These are phyloP conservation scores for Leishmania major DNA, from an alignment of 208 protist genomes.

Conservation along the genomic window DNA sequence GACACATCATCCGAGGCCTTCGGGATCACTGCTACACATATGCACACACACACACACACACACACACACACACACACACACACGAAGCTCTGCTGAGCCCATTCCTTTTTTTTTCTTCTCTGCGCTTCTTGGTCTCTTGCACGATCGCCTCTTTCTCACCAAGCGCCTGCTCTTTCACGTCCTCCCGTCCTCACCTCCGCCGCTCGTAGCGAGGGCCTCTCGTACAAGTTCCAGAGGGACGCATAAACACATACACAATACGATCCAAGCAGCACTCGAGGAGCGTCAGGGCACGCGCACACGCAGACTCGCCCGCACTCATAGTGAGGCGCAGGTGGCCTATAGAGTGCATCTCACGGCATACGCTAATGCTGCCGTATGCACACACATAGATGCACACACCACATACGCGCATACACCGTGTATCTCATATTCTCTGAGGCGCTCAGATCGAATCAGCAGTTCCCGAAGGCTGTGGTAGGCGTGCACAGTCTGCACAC, in stretches of 20 bases:
- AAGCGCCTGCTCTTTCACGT: not conserved
- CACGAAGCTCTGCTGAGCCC: not conserved
- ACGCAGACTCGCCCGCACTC: not conserved
- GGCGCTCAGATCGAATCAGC: not conserved
- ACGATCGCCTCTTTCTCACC: not conserved
- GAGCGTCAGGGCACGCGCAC: not conserved
- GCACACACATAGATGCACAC: conserved; percentile 9
- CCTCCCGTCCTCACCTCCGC: too few species aligned
- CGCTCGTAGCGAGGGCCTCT: not conserved
- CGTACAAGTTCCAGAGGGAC: not conserved
- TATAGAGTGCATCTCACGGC: not conserved
- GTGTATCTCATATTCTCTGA: not conserved
- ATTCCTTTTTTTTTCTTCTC: not conserved
- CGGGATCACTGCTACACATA: not conserved
- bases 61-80: not conserved
- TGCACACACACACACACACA: not conserved
- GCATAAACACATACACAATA: not conserved
- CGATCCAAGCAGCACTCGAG: not conserved
- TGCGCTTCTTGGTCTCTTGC: conserved; percentile 18
- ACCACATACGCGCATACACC: not conserved
- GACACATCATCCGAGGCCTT: too few species aligned
- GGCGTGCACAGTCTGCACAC: not conserved
- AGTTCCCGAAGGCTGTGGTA: not conserved
- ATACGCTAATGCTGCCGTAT: not conserved
- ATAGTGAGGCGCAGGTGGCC: not conserved